These are phyloP conservation scores for Podaxis sp. DNA, from an alignment of 768 basidiomycete genomes.

Conservation along the genomic window DNA sequence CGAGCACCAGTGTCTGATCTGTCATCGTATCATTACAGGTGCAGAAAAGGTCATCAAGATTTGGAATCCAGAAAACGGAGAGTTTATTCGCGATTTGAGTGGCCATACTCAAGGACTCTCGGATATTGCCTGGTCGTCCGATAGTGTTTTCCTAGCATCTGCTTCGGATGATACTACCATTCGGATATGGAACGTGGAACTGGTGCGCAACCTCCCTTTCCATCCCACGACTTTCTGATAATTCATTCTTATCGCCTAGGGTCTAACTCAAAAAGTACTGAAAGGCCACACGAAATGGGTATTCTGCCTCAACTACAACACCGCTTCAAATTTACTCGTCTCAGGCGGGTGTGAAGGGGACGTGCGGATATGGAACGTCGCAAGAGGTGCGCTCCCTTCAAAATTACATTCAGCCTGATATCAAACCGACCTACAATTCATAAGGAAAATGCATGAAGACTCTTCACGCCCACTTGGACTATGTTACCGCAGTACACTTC, in stretches of 20 bases:
- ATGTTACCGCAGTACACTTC: constrained; percentile 93
- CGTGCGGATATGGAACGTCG: constrained; percentile 89
- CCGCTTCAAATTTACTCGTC: constrained; percentile 82
- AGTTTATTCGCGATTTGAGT: constrained; percentile 68
- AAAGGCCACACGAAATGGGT: constrained; percentile 86
- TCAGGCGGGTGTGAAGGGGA: constrained; percentile 94
- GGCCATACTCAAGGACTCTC: constrained; percentile 85
- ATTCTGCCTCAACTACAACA: constrained; percentile 91
- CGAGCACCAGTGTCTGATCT: constrained; percentile 10
- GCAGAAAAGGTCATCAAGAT: constrained; percentile 79
- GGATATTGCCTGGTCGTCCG: constrained; percentile 86
- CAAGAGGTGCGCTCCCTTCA: constrained; percentile 52
- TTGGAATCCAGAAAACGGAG: constrained; percentile 80
- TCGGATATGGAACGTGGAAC: constrained; percentile 85
- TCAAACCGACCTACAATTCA: neutral
- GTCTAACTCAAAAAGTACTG: constrained; percentile 66
- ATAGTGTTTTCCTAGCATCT: constrained; percentile 80
- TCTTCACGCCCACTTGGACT: constrained; percentile 91
- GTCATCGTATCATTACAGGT: constrained; percentile 36
- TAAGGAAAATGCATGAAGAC: constrained; percentile 83
- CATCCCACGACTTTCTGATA: neutral
- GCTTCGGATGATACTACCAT: constrained; percentile 92
- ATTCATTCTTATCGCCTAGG: constrained; percentile 36
- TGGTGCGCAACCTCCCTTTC: constrained; percentile 42
- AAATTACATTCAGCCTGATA: neutral